Evolutionary conservation across 2,329 filamentous ascomycete genomes (phyloP).

Genomic region (Aspergillus tanneri): DNA sequence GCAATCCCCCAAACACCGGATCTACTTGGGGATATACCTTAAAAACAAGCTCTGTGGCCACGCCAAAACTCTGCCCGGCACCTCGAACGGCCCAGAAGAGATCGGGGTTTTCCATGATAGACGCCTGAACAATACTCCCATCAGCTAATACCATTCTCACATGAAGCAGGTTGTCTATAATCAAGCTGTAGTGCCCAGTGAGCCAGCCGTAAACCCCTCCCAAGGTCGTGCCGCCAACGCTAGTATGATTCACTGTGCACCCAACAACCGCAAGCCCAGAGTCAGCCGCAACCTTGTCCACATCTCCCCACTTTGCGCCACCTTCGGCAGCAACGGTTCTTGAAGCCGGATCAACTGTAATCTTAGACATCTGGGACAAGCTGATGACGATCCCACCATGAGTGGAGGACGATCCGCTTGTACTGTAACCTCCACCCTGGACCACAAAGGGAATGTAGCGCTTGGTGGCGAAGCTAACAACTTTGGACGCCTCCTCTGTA

Average conservation of each 20-base stretch:
- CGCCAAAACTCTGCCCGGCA: constrained; percentile 44
- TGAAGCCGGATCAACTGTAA: constrained; percentile 49
- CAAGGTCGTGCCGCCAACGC: constrained; percentile 58
- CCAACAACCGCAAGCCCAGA: constrained; percentile 58
- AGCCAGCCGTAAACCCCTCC: constrained; percentile 59
- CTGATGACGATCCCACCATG: constrained; percentile 58
- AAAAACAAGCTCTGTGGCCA: constrained; percentile 42
- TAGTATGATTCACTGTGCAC: constrained; percentile 60
- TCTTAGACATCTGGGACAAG: constrained; percentile 51
- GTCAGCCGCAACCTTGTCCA: constrained; percentile 52
- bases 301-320: constrained; percentile 55
- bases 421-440: constrained; percentile 58
- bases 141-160: constrained; percentile 39
- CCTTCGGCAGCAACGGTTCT: constrained; percentile 53
- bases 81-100: constrained; percentile 50
- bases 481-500: too few species aligned
- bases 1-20: too few species aligned
- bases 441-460: too few species aligned
- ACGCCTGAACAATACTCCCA: constrained; percentile 36
- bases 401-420: constrained; percentile 52
- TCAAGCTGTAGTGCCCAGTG: constrained; percentile 53
- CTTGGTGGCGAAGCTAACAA: too few species aligned
- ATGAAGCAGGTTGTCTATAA: constrained; percentile 48
- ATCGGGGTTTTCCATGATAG: constrained; percentile 44
- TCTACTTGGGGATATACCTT: too few species aligned